Percentiles rank a stretch among this genome's conserved stretches.
These are phyloP conservation scores for Hydrangea macrophylla DNA, from an alignment of 148 eudicot genomes.

Conservation along the genomic window DNA sequence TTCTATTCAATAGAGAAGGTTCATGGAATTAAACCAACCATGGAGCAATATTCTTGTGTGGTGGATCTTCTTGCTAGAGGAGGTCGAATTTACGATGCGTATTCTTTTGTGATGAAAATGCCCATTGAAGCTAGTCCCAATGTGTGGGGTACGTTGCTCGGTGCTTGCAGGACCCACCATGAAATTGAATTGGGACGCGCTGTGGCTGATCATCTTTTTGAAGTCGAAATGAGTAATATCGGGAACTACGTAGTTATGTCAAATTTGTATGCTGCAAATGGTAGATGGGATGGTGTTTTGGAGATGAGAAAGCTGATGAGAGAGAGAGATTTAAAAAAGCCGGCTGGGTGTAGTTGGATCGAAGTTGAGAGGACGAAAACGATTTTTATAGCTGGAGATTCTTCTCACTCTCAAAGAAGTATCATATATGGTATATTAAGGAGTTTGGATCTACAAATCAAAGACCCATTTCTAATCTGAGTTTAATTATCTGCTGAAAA, in stretches of 20 bases:
- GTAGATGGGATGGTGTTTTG: constrained; percentile 65
- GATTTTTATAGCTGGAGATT: constrained; percentile 42
- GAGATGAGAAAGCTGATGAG: constrained; percentile 60
- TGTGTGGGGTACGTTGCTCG: constrained; percentile 59
- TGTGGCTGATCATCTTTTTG: constrained; percentile 47
- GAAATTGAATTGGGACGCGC: constrained; percentile 51
- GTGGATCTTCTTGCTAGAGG: constrained; percentile 76
- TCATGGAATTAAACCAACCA: constrained; percentile 44
- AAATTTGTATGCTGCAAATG: constrained; percentile 63
- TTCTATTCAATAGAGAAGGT: constrained; percentile 51
- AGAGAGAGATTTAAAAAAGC: constrained; percentile 48
- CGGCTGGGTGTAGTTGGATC: constrained; percentile 73
- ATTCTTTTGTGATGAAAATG: constrained; percentile 48
- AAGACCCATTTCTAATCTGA: constrained; percentile 20
- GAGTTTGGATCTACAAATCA: constrained; percentile 35
- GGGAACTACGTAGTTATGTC: constrained; percentile 67
- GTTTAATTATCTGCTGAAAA: neutral
- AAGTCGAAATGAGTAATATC: constrained; percentile 34
- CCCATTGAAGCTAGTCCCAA: constrained; percentile 57
- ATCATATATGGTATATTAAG: constrained; percentile 27
- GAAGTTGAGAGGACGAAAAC: constrained; percentile 45
- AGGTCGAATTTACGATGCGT: constrained; percentile 66
- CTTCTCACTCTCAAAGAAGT: constrained; percentile 30
- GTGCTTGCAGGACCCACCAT: constrained; percentile 60
- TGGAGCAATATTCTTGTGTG: constrained; percentile 70